Evolutionary conservation across 306 rosid genomes (phyloP).

Genomic region (Lathyrus tuberosus): DNA sequence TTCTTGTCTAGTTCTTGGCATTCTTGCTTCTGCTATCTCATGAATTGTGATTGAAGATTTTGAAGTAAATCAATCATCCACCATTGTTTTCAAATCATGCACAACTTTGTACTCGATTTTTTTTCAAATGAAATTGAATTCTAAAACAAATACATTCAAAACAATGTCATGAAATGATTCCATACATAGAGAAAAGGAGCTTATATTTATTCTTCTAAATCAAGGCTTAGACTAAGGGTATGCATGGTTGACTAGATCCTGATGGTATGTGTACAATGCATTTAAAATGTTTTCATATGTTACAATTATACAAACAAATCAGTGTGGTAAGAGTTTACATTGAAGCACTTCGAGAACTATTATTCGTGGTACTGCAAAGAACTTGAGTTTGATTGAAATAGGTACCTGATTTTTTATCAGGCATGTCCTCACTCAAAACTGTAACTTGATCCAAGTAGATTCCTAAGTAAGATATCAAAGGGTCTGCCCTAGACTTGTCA

Average conservation of each 20-base stretch:
- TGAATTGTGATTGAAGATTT: not conserved
- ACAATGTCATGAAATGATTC: no score
- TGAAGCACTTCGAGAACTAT: conserved; percentile 46
- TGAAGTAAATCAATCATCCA: not conserved
- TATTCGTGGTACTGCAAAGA: conserved; percentile 35
- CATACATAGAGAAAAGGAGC: no score
- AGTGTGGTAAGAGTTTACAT: conserved; percentile 34
- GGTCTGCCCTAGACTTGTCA: conserved; percentile 71
- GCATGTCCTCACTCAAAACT: conserved; percentile 31
- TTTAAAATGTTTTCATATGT: not conserved
- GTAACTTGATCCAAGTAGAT: conserved; percentile 65
- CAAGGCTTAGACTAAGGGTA: no score
- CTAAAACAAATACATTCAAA: no score
- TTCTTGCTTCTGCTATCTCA: conserved; percentile 9
- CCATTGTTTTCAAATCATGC: no score
- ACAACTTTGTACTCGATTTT: no score
- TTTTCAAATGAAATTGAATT: no score
- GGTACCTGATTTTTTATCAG: conserved; percentile 33
- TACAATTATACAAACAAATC: conserved; percentile 25
- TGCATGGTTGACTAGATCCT: no score
- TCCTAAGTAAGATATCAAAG: conserved; percentile 68
- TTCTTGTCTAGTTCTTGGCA: not conserved
- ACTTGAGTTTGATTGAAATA: conserved; percentile 55
- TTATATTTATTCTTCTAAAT: no score
- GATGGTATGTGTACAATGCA: not conserved